phyloP scores from a whole-genome alignment of 2,329 filamentous ascomycete genomes.

The Clonostachys byssicola region DNA sequence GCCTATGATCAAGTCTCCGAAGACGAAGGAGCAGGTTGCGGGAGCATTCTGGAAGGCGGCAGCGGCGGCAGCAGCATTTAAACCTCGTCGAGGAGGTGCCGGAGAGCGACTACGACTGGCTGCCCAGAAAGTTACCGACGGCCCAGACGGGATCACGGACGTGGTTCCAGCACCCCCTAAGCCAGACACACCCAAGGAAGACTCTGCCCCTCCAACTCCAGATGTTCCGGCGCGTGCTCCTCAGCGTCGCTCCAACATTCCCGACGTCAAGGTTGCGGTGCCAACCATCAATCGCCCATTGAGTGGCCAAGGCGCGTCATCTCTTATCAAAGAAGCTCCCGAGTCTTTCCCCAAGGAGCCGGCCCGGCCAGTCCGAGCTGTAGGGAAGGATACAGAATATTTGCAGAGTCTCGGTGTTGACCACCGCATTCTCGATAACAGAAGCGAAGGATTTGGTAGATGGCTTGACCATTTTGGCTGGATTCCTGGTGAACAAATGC shows the following conservation, averaged over 20 bases:
- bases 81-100: slow-evolving; percentile 82
- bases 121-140: slow-evolving; percentile 46
- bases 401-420: slow-evolving; percentile 76
- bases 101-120: slow-evolving; percentile 70
- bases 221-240: slow-evolving; percentile 18
- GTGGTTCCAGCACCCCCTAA: slow-evolving; percentile 77
- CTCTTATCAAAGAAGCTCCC: neutral
- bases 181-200: slow-evolving; percentile 16
- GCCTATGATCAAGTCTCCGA: slow-evolving; percentile 85
- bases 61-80: slow-evolving; percentile 65
- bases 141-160: slow-evolving; percentile 83
- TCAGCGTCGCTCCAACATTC: slow-evolving; percentile 33
- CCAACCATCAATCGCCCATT: slow-evolving; percentile 32
- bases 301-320: slow-evolving; percentile 25
- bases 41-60: slow-evolving; percentile 78
- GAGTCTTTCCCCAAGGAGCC: slow-evolving; percentile 34
- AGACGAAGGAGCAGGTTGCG: slow-evolving; percentile 68
- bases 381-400: slow-evolving; percentile 75
- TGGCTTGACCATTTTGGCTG: slow-evolving; percentile 86
- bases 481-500: slow-evolving; percentile 72
- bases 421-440: slow-evolving; percentile 67
- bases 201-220: slow-evolving; percentile 6
- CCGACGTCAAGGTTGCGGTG: slow-evolving; percentile 55
- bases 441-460: slow-evolving; percentile 75
- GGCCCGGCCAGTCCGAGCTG: slow-evolving; percentile 56